Evolutionary conservation across 257 asterid species (phyloP).

Genomic region (Nicotiana attenuata): DNA sequence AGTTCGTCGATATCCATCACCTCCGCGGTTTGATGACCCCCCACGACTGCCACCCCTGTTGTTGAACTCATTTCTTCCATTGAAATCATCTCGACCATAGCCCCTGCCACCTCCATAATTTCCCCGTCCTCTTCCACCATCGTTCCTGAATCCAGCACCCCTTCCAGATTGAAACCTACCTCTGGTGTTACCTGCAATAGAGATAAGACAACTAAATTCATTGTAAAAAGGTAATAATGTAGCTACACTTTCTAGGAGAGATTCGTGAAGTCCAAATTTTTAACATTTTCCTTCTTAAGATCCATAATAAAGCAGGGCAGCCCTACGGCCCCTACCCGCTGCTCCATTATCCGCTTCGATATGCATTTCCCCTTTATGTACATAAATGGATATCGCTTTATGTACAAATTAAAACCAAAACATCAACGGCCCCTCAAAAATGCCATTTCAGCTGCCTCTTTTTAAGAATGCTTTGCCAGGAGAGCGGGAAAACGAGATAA

Average conservation of each 20-base stretch:
- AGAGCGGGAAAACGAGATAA: not conserved
- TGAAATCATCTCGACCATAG: conserved; percentile 54
- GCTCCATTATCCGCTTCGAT: not conserved
- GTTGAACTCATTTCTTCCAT: conserved; percentile 50
- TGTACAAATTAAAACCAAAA: not conserved
- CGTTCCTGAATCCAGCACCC: conserved; percentile 68
- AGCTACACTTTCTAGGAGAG: not conserved
- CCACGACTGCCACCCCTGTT: conserved; percentile 62
- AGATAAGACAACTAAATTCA: not conserved
- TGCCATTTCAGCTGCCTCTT: not conserved
- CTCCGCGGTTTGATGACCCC: conserved; percentile 44
- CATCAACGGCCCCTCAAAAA: not conserved
- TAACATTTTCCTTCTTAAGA: not conserved
- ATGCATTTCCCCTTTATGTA: not conserved
- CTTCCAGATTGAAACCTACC: conserved; percentile 70
- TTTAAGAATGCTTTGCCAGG: not conserved
- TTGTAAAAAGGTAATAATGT: not conserved
- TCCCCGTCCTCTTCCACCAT: conserved; percentile 82
- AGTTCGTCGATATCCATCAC: conserved; percentile 59
- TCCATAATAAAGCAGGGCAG: not conserved
- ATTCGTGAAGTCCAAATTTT: not conserved
- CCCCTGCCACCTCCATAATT: conserved; percentile 64
- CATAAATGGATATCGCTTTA: not conserved
- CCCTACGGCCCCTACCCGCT: not conserved
- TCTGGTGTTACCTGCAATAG: conserved; percentile 43